Percentiles rank a stretch among this genome's conserved stretches.
Conservation (phyloP, 805 yeast species). For the Starmerella asiatica region DNA sequence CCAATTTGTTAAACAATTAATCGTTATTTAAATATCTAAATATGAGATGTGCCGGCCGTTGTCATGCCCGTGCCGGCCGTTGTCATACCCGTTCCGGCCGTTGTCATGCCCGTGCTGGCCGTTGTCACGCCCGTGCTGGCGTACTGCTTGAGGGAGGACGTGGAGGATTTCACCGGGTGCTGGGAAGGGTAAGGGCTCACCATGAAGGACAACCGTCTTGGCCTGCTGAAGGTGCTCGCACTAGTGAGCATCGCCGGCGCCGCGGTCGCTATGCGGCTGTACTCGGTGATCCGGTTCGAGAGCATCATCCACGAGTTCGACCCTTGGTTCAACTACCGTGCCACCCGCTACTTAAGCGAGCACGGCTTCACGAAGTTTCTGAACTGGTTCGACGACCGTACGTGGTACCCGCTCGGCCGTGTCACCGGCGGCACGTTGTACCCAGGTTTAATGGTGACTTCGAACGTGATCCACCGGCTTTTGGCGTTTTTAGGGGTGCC, state of each 20-base stretch:
- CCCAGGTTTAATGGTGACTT: constrained; percentile 96
- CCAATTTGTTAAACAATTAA: no score
- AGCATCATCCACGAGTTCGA: constrained; percentile 90
- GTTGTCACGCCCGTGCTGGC: no score
- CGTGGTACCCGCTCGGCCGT: constrained; percentile 98
- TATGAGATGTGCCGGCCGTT: no score
- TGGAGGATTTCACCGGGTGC: no score
- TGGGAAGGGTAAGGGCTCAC: no score
- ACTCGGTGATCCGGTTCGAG: constrained; percentile 93
- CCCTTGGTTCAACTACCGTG: constrained; percentile 63
- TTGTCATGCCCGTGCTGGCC: no score
- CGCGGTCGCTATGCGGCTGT: constrained; percentile 79
- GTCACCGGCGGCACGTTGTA: constrained; percentile 98
- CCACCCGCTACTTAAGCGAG: constrained; percentile 78
- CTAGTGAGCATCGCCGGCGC: constrained; percentile 76
- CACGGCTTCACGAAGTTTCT: constrained; percentile 80
- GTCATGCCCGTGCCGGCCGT: no score
- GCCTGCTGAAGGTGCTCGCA: constrained; percentile 48
- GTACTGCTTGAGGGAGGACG: no score
- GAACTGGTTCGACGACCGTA: constrained; percentile 97
- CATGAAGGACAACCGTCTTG: constrained; percentile 9
- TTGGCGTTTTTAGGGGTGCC: constrained; percentile 60
- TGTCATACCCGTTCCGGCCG: no score
- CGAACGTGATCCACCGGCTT: constrained; percentile 75
- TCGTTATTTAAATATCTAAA: no score